Evolutionary conservation across 2,329 filamentous ascomycete species (phyloP).

Genomic region (Fusarium domesticum): DNA sequence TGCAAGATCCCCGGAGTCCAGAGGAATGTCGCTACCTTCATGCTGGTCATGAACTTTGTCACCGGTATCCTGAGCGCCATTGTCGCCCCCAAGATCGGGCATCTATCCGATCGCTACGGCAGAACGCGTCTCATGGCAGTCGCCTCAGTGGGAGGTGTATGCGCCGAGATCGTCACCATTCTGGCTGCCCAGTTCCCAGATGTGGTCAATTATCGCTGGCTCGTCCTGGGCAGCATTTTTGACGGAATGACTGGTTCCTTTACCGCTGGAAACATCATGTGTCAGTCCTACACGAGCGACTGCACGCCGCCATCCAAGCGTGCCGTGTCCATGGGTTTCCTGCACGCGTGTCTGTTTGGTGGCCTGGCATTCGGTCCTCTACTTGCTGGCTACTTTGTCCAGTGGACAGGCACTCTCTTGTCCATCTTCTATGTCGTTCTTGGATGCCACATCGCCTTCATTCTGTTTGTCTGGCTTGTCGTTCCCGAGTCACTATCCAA

Average conservation of each 20-base stretch:
- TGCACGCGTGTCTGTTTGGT: constrained; percentile 83
- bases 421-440: constrained; percentile 83
- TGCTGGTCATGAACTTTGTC: constrained; percentile 70
- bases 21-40: constrained; percentile 72
- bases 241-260: constrained; percentile 90
- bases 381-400: constrained; percentile 74
- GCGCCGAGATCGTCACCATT: constrained; percentile 74
- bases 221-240: constrained; percentile 71
- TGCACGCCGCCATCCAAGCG: constrained; percentile 78
- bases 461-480: constrained; percentile 65
- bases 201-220: constrained; percentile 69
- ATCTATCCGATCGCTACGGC: constrained; percentile 83
- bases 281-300: constrained; percentile 85
- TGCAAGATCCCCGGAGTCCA: constrained; percentile 80
- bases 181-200: constrained; percentile 74
- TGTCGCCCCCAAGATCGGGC: constrained; percentile 76
- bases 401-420: constrained; percentile 69
- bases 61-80: constrained; percentile 77
- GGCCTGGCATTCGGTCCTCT: constrained; percentile 88
- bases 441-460: constrained; percentile 69
- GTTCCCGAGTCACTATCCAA: constrained; percentile 83
- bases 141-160: constrained; percentile 69
- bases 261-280: constrained; percentile 71
- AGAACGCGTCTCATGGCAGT: constrained; percentile 71
- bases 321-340: constrained; percentile 81